Conservation (phyloP, 2,329 filamentous ascomycete species). For the Arthrocladium fulminans region DNA sequence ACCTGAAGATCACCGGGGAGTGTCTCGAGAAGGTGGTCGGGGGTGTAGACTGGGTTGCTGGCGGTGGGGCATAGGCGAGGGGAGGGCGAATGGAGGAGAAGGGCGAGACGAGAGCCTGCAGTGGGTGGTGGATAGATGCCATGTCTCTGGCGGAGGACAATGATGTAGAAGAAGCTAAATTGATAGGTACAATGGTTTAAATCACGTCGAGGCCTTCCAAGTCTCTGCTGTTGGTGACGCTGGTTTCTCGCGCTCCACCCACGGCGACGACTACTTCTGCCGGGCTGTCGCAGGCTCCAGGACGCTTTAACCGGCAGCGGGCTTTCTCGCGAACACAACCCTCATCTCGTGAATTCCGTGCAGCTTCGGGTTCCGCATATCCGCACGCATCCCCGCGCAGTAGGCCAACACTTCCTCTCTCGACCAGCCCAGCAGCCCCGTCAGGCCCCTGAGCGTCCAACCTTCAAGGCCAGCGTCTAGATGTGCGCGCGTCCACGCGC, state of each 20-base stretch:
- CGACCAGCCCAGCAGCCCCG: conserved; percentile 23
- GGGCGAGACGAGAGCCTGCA: not conserved
- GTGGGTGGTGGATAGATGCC: not conserved
- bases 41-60: not conserved
- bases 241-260: not conserved
- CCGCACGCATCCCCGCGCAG: conserved; percentile 13
- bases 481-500: conserved; percentile 23
- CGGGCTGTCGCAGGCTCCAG: not conserved
- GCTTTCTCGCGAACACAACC: conserved; percentile 15
- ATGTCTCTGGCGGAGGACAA: not conserved
- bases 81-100: not conserved
- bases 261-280: not conserved
- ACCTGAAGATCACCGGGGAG: not conserved
- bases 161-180: not conserved
- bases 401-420: conserved; percentile 17
- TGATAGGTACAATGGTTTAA: not conserved
- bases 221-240: not conserved
- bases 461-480: conserved; percentile 27
- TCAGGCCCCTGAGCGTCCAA: conserved; percentile 27
- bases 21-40: not conserved
- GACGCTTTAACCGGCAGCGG: not conserved
- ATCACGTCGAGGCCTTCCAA: not conserved
- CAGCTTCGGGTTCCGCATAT: conserved; percentile 12
- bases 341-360: conserved; percentile 19
- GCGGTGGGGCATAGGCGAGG: not conserved